Evolutionary conservation across 2,329 filamentous ascomycete genomes (phyloP).

Genomic region (Colletotrichum sojae): DNA sequence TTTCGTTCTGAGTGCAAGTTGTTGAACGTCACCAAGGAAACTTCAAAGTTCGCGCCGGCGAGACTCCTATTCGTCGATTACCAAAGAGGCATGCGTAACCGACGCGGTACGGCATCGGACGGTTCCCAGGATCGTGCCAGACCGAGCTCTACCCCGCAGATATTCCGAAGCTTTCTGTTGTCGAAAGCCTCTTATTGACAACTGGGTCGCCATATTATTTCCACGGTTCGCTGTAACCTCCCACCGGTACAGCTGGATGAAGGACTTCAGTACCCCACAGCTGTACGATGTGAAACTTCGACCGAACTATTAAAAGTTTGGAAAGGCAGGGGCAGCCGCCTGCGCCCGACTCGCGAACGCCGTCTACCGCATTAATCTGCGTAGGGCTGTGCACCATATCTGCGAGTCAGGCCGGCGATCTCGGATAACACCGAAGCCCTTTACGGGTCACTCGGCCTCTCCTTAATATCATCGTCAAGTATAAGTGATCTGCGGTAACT

Average conservation of each 20-base stretch:
- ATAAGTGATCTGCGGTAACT: neutral
- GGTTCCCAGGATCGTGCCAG: neutral
- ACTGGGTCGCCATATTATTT: neutral
- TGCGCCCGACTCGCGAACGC: neutral
- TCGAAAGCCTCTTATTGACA: neutral
- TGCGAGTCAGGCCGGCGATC: conserved; percentile 5
- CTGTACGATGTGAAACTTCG: conserved; percentile 9
- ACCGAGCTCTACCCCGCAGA: neutral
- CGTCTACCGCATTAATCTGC: conserved; percentile 15
- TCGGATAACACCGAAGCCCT: conserved; percentile 5
- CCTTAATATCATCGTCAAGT: neutral
- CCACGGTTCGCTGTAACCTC: neutral
- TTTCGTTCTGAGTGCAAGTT: too few relatives aligned
- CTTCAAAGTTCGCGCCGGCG: too few relatives aligned
- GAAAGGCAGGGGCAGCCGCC: neutral
- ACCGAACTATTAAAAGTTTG: conserved; percentile 13
- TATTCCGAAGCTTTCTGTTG: neutral
- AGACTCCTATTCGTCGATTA: too few relatives aligned
- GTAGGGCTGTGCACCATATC: conserved; percentile 17
- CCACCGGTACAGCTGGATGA: neutral
- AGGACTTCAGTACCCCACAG: neutral
- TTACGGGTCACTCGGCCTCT: neutral
- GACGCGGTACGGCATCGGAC: too few relatives aligned
- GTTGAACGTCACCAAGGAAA: too few relatives aligned
- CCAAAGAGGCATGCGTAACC: too few relatives aligned